phyloP scores from a whole-genome alignment of 2,329 filamentous ascomycete species.

The Nemania bipapillata region DNA sequence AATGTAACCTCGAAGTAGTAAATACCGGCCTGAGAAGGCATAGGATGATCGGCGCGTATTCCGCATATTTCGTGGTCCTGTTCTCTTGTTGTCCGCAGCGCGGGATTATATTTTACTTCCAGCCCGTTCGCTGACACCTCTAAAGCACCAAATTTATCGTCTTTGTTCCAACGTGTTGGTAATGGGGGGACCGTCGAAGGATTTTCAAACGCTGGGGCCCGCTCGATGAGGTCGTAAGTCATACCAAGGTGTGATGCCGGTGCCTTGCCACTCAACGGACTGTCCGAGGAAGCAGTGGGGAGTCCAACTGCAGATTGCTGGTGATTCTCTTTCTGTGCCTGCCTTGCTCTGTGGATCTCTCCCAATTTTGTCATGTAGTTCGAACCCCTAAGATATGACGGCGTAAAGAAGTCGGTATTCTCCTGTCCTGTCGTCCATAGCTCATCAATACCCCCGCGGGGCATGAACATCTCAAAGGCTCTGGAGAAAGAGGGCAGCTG shows the following conservation, averaged over 20 bases:
- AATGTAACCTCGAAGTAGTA: constrained; percentile 87
- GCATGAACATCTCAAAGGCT: constrained; percentile 63
- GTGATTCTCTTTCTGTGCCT: constrained; percentile 61
- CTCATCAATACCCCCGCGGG: constrained; percentile 40
- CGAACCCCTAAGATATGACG: constrained; percentile 83
- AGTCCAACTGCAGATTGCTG: constrained; percentile 52
- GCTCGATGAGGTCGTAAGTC: constrained; percentile 85
- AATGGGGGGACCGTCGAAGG: constrained; percentile 72
- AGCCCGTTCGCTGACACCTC: constrained; percentile 79
- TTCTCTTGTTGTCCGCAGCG: constrained; percentile 58
- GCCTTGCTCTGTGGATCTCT: constrained; percentile 72
- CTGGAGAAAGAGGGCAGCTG: constrained; percentile 62
- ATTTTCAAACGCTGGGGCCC: constrained; percentile 69
- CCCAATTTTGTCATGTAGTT: constrained; percentile 81
- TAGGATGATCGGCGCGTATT: constrained; percentile 83
- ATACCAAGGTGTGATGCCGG: constrained; percentile 76
- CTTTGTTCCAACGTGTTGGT: constrained; percentile 83
- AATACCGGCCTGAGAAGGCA: constrained; percentile 89
- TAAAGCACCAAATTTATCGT: constrained; percentile 77
- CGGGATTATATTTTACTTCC: constrained; percentile 71
- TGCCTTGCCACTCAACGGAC: constrained; percentile 66
- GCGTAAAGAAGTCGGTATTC: constrained; percentile 74
- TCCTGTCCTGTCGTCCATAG: constrained; percentile 48
- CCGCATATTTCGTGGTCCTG: constrained; percentile 80
- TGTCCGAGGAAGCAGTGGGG: constrained; percentile 40